Base-by-base conservation (phyloP, 176 grass and related monocot genomes). In the Bromus sterilis region DNA sequence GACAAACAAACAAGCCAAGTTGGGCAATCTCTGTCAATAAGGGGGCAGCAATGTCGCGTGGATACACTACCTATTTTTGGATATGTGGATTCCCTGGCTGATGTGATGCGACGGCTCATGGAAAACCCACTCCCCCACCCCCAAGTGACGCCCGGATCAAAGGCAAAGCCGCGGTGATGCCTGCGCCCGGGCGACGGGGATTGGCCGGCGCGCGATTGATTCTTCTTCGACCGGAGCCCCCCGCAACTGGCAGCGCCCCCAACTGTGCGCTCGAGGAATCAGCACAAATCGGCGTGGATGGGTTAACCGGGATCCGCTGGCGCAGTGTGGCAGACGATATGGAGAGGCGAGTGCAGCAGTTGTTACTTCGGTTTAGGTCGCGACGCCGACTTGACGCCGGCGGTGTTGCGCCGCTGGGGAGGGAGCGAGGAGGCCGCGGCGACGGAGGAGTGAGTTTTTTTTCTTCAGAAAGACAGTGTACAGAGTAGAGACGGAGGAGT, bases 21-120 rank as follows among this genome's bases (percentile, higher is more conserved):
- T 71, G 40, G 26, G 57, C 41, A 43, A 75, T 77, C 72, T 48
- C 58, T 70, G 51, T 61, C 71, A 59, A 25, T n/a, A n/a, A n/a
- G n/a, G n/a, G 14, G 9, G 24, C 43, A 41, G 70, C 73, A 68
- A 18, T 15, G 62, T 60, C 49, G 11, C 34, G 63, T 61, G 73
- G 78, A 71, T 53, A 82, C 73, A 53, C 63, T 76, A 71, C 73
- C 64, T 87, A 71, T 24, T 71, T 81, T 71, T 82, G 71, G 73
- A 61, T 87, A 69, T 15, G 34, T 53, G 49, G 73, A 87, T 88
- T 73, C 64, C 10, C 31, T 83, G 66, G 73, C 32, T 26, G 80
- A 78, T 87, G 71, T 53, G 80, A 78, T 56, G 71, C 41, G 80
- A 78, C 42, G 73, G 73, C 59, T 66, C 44, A 58, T 24, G 82